Base-by-base conservation (phyloP, 2,329 filamentous ascomycete species). In the Annulohypoxylon truncatum region DNA sequence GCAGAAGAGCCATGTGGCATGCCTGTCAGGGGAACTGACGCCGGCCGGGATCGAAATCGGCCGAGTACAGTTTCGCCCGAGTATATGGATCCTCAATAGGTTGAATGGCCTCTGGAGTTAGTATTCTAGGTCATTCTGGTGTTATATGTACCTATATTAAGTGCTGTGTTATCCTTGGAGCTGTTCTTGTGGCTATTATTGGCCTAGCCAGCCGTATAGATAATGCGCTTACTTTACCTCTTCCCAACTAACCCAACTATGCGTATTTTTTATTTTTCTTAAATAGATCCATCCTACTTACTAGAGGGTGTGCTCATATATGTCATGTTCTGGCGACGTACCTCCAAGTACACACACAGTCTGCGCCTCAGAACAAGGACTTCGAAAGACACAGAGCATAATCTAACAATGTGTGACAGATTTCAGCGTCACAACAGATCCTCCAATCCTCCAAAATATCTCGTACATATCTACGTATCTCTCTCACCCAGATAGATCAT, bases 261-360 rank as follows among this genome's bases (percentile, higher is more conserved):
- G 10, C 10, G 51, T 20, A 29, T 54, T 40, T 18, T 12, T 35
- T 26, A 42, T 40, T 7, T 26, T 28, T n/a, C n/a, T n/a, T n/a
- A n/a, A n/a, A n/a, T n/a, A n/a, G n/a, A n/a, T n/a, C n/a, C n/a
- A n/a, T n/a, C n/a, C n/a, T 13, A 24, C 24, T 26, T 12, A 5
- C 10, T 5, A 15, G 28, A 38, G 57, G 58, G 50, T 52, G 58
- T 61, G 58, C 24, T 38, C 15, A 50, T 53, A 53, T 60, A 47
- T 26, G 22, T 28, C 13, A n/a, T n/a, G 44, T 15, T 26, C 31
- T 20, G 29, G 31, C 22, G 38, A 54, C 9, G 50, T 61, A 38
- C 31, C 20, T 15, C 1, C n/a, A 38, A 53, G 35, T 46, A 28
- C 38, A 48, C 38, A 48, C 42, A 38, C 20, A 54, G 42, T 54